A percentile compares a stretch with the other conserved stretches of the same genome.
phyloP scores from a whole-genome alignment of 2,329 filamentous ascomycete species.

The Monosporascus sp. region DNA sequence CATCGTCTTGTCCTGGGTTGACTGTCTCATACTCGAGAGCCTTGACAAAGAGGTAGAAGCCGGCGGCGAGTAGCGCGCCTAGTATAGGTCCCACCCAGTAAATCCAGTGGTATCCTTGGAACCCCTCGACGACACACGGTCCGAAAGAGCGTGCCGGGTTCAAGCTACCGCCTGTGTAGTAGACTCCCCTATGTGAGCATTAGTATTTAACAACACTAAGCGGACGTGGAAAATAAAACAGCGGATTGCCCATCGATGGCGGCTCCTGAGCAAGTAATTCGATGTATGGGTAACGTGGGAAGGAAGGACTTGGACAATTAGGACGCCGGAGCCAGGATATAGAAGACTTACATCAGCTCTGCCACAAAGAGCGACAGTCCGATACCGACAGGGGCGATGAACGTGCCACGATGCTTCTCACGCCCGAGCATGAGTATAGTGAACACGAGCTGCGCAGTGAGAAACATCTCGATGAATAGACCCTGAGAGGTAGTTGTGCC shows the following conservation, averaged over 20 bases:
- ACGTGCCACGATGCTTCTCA: conserved; percentile 59
- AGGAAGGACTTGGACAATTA: not conserved
- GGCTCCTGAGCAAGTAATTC: no score
- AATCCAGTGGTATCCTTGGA: conserved; percentile 28
- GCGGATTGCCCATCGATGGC: no score
- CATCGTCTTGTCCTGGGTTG: conserved; percentile 12
- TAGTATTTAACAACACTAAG: no score
- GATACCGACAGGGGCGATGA: conserved; percentile 57
- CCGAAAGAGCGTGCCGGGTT: conserved; percentile 31
- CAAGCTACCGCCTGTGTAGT: conserved; percentile 27
- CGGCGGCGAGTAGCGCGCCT: conserved; percentile 29
- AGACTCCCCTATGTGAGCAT: conserved; percentile 17
- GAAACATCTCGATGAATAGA: conserved; percentile 50
- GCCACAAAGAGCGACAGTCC: conserved; percentile 54
- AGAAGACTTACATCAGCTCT: not conserved
- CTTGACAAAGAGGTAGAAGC: conserved; percentile 21
- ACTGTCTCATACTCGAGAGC: conserved; percentile 19
- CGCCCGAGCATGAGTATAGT: conserved; percentile 55
- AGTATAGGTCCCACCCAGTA: conserved; percentile 34
- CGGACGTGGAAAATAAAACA: no score
- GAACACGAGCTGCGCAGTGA: conserved; percentile 48
- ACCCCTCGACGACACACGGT: conserved; percentile 22
- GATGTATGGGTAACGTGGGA: not conserved
- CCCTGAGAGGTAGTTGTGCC: conserved; percentile 40
- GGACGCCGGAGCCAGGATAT: no score